Evolutionary conservation across 2,329 filamentous ascomycete genomes (phyloP).

Genomic region (Apiospora arundinis): DNA sequence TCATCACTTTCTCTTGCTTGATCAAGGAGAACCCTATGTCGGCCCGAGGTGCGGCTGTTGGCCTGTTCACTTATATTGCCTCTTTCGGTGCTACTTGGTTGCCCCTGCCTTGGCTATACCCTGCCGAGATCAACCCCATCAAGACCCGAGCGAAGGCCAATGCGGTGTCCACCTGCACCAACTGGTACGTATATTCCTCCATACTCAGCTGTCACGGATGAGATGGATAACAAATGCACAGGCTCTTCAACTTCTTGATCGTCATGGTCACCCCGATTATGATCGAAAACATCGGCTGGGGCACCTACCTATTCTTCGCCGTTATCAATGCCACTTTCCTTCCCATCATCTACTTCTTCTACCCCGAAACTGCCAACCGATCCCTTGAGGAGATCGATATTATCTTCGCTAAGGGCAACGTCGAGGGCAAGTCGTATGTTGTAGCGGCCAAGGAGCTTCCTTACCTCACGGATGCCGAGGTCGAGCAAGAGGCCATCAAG

Average conservation of each 20-base stretch:
- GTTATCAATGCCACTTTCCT: slow-evolving; percentile 55
- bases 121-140: slow-evolving; percentile 60
- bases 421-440: slow-evolving; percentile 67
- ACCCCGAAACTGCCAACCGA: slow-evolving; percentile 57
- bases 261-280: slow-evolving; percentile 71
- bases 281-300: slow-evolving; percentile 62
- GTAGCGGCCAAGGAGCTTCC: slow-evolving; percentile 63
- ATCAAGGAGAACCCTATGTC: slow-evolving; percentile 67
- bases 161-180: slow-evolving; percentile 63
- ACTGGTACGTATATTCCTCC: slow-evolving; percentile 44
- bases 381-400: slow-evolving; percentile 63
- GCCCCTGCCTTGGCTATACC: slow-evolving; percentile 62
- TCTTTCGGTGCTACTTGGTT: slow-evolving; percentile 72
- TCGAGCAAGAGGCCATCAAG: slow-evolving; percentile 53
- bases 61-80: slow-evolving; percentile 72
- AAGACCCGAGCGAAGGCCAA: slow-evolving; percentile 53
- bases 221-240: slow-evolving; percentile 41
- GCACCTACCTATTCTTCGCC: slow-evolving; percentile 54
- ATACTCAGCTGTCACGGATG: slow-evolving; percentile 39
- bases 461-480: slow-evolving; percentile 55
- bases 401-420: slow-evolving; percentile 64
- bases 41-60: slow-evolving; percentile 72
- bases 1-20: slow-evolving; percentile 66
- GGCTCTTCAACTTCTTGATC: slow-evolving; percentile 57
- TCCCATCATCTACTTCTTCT: slow-evolving; percentile 56